Base-by-base conservation (phyloP, 2,329 filamentous ascomycete genomes). In the Nigrospora sphaerica region DNA sequence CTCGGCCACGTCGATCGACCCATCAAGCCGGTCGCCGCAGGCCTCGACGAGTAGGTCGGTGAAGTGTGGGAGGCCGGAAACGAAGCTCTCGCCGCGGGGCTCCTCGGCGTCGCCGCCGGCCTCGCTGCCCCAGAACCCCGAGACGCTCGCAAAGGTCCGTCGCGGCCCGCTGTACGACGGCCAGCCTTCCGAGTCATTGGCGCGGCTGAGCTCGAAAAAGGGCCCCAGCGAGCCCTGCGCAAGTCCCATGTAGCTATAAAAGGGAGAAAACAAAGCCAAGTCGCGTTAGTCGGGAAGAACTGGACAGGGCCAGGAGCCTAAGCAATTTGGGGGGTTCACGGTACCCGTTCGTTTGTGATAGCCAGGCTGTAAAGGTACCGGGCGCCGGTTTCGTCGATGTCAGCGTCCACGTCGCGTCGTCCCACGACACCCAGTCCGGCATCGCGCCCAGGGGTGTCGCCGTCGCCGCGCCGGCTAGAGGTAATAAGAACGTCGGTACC, bases 161-260 rank as follows among this genome's bases (percentile, higher is more conserved):
- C 42, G 33, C 17, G 42, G 42, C 13, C 34, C 28, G 33, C 42
- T 44, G n/a, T 44, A 44, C 17, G 42, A 44, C 19, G 42, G 42
- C 42, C 42, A 44, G 7, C 42, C 42, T 17, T 44, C 42, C 2
- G 42, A 44, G 42, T 44, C 42, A 16, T 44, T 44, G n/a, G 23
- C 34, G 12, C 42, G 42, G 5, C 42, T 44, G 9, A 44, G 18
- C 42, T 44, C 42, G 19, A 44, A 44, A 17, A 44, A 44, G 3
- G 42, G 42, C 6, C 42, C 42, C 17, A 44, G 33, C 11, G 42
- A 44, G n/a, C 42, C 42, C 28, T 44, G 42, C 3, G 33, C 42
- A 9, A 44, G 23, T 12, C 42, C 42, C n/a, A 44, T 37, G 42
- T 44, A 44, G 14, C 42, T 44, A 12, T 23, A 23, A 23, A 23